Evolutionary conservation across 768 basidiomycete genomes (phyloP), one percentile per base, ranked within the genome.

Genomic region (Boletus vermiculosoides): DNA sequence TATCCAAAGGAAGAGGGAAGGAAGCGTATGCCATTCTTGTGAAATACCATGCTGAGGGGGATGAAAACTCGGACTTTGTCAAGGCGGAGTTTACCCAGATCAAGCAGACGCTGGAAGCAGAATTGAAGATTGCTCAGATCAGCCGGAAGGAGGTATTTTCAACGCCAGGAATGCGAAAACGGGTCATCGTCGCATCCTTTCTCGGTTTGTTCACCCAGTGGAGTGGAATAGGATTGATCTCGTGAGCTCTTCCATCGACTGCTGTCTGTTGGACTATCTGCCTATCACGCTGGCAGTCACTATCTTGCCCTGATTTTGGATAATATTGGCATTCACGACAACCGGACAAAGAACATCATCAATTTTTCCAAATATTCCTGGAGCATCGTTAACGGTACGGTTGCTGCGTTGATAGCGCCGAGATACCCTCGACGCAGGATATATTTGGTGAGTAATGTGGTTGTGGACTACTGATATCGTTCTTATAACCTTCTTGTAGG

Each of bases 21-120:
- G 81, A 84, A 57, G 83, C 83, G 0, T 66, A 70, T 50, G 71
- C 66, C 1, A 75, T 82, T 44, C 73, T 86, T 25, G 77, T 71
- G 18, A 83, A 81, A 55, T 86, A 85, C 51, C 85, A 86, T 59
- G 84, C 81, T 0, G 84, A 86, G 54, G 83, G 84, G 3, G 78
- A 87, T 59, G 65, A 57, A 50, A 16, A 46, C 39, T 79, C 80
- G 2, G 80, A 81, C 56, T 80, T 86, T 47, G 83, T 82, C 50
- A 80, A 79, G 62, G 81, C 83, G 1, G 84, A 85, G 63, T 84
- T 75, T 61, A 73, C 75, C 2, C 76, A 85, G 69, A 85, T 85
- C 56, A 75, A 82, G 63, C 74, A 76, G 56, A 84, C 84, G 0
- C 64, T 86, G 5, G 78, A 80, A 62, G 50, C 25, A 5, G 65